These are phyloP conservation scores for Mrakia frigida DNA, from an alignment of 768 basidiomycete genomes.

Conservation along the genomic window DNA sequence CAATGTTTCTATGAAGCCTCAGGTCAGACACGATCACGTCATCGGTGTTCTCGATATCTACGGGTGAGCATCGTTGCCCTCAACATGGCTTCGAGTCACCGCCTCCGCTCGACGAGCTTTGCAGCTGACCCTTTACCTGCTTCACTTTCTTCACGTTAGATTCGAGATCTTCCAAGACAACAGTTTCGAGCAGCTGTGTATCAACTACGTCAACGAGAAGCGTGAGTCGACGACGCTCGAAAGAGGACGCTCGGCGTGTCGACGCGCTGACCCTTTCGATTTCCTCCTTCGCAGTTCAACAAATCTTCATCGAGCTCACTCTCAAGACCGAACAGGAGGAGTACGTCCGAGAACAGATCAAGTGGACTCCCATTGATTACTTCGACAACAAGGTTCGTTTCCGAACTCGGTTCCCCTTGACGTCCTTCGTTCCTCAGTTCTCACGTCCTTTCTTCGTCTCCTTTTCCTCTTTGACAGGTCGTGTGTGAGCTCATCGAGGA, in stretches of 20 bases:
- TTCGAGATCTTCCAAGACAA: conserved; percentile 99
- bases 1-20: conserved; percentile 92
- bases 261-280: background rate
- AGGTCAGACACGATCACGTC: conserved; percentile 64
- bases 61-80: conserved; percentile 36
- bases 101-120: background rate
- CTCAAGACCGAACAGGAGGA: conserved; percentile 99
- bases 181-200: conserved; percentile 92
- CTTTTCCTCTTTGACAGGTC: conserved; percentile 45
- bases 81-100: no score
- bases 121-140: background rate
- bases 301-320: conserved; percentile 95
- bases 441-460: background rate
- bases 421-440: background rate
- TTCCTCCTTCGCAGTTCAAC: conserved; percentile 23
- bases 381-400: conserved; percentile 74
- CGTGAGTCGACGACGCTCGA: conserved; percentile 35
- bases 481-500: conserved; percentile 99
- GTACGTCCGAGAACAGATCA: conserved; percentile 95
- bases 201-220: conserved; percentile 99
- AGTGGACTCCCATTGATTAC: conserved; percentile 99
- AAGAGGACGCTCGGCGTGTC: background rate
- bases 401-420: background rate
- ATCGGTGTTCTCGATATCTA: conserved; percentile 98
- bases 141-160: conserved; percentile 47